Evolutionary conservation across 1,139 yeast genomes (phyloP), one percentile per base, ranked within the genome.

Genomic region (Kodamaea suecica): DNA sequence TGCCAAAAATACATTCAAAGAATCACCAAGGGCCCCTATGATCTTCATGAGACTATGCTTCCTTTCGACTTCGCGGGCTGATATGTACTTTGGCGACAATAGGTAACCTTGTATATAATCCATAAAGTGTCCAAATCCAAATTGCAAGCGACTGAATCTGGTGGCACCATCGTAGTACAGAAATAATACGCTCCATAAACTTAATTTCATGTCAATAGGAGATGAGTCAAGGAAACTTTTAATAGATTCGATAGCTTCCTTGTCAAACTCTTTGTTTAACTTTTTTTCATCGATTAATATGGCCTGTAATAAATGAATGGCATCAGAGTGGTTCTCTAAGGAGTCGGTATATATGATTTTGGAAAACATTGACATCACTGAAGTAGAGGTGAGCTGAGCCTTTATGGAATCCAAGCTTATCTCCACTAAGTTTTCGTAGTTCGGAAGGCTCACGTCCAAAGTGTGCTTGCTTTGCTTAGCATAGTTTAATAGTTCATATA

Each of bases 181-280:
- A 28, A 86, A 69, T 12, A 92, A 62, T 16, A 85, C 69, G 30
- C 77, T 76, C 97, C 97, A 90, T 3, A 92, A 61, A 38, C 79
- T 79, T 25, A 87, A 61, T 37, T 75, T 77, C 57, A 88, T 72
- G 25, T 79, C 82, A 14, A 83, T 65, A 0, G 92, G 76, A 0
- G 95, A 79, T 10, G 65, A 64, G 2, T 64, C 61, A 14, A 92
- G 64, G 48, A 87, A 87, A 12, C 62, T 56, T 17, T 70, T 65
- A 52, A 86, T 78, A 3, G 87, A 77, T 2, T 35, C 19, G 8
- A 65, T 49, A 0, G 67, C 65, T 6, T 45, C 45, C 10, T 39
- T 23, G 21, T 16, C 30, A 13, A 14, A 12, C 5, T 27, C 19
- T 23, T 24, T 5, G n/a, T n/a, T n/a, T n/a, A n/a, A n/a, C n/a